These are phyloP conservation scores for Rhynchosporium graminicola DNA, from an alignment of 2,329 filamentous ascomycete genomes.

Conservation along the genomic window DNA sequence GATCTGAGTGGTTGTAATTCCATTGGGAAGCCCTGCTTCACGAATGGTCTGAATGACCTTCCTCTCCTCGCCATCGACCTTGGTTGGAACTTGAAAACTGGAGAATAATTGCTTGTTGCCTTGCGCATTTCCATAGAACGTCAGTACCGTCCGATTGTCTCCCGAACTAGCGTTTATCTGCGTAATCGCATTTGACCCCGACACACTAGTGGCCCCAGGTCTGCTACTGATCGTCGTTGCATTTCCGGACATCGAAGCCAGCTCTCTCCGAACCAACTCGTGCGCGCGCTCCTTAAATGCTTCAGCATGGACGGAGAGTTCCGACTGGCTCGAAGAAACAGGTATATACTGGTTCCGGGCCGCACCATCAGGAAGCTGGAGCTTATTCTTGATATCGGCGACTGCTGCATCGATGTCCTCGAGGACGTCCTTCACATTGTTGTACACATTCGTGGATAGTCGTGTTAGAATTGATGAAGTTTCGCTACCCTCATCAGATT, in stretches of 20 bases:
- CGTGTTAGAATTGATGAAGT: constrained; percentile 41
- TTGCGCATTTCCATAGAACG: constrained; percentile 73
- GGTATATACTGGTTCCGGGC: constrained; percentile 34
- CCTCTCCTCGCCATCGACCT: constrained; percentile 40
- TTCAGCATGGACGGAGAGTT: constrained; percentile 34
- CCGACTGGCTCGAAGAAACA: constrained; percentile 28
- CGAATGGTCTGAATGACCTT: constrained; percentile 50
- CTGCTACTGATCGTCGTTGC: constrained; percentile 18
- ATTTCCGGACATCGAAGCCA: constrained; percentile 49
- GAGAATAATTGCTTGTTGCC: constrained; percentile 81
- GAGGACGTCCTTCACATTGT: constrained; percentile 65
- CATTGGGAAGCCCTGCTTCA: constrained; percentile 70
- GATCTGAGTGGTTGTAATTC: constrained; percentile 69
- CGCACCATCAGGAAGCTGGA: constrained; percentile 44
- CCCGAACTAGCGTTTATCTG: constrained; percentile 43
- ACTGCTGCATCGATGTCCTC: constrained; percentile 55
- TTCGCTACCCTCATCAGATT: constrained; percentile 48
- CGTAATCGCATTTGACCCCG: constrained; percentile 27
- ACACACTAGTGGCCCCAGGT: constrained; percentile 24
- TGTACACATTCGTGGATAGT: constrained; percentile 51
- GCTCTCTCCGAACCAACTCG: constrained; percentile 62
- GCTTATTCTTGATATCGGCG: constrained; percentile 50
- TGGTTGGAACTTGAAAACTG: constrained; percentile 64
- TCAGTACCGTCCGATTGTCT: constrained; percentile 65
- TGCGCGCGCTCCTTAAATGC: constrained; percentile 63